Evolutionary conservation across 768 basidiomycete genomes (phyloP).

Genomic region (Russula sp.): DNA sequence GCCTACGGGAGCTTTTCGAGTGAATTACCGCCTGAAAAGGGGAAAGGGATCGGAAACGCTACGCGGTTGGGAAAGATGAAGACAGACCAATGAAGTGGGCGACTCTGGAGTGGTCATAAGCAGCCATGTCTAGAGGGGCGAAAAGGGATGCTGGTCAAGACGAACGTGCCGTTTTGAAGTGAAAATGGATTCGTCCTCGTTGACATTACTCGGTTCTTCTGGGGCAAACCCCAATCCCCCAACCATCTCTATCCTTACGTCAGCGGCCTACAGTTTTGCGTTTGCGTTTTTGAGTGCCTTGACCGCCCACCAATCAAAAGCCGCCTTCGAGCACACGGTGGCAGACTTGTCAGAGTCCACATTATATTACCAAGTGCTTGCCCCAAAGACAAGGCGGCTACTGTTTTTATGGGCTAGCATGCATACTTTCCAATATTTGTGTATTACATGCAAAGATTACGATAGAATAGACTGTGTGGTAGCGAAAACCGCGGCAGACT

Average conservation of each 20-base stretch:
- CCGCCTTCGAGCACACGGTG: neutral
- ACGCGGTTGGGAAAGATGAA: conserved; percentile 27
- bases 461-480: conserved; percentile 20
- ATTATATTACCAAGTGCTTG: too few relatives aligned
- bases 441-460: neutral
- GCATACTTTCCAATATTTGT: too few relatives aligned
- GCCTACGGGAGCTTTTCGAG: conserved; percentile 79
- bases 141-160: conserved; percentile 10
- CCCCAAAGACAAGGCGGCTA: too few relatives aligned
- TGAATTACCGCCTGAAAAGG: conserved; percentile 78
- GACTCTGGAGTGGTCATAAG: conserved; percentile 57
- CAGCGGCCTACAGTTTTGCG: conserved; percentile 3
- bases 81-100: conserved; percentile 59
- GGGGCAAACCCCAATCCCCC: conserved; percentile 30
- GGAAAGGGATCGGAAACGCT: conserved; percentile 24
- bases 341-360: too few relatives aligned
- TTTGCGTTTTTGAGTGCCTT: neutral
- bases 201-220: conserved; percentile 24
- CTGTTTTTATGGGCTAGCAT: neutral
- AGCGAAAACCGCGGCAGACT: conserved; percentile 28
- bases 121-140: conserved; percentile 33
- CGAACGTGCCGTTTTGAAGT: conserved; percentile 12
- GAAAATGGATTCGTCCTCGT: conserved; percentile 11
- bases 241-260: conserved; percentile 27
- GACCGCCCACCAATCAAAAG: neutral